A percentile compares a stretch with the other conserved stretches of the same genome.
These are phyloP conservation scores for Blepharisma japonicum DNA, from an alignment of 73 alveolate species.

Conservation along the genomic window DNA sequence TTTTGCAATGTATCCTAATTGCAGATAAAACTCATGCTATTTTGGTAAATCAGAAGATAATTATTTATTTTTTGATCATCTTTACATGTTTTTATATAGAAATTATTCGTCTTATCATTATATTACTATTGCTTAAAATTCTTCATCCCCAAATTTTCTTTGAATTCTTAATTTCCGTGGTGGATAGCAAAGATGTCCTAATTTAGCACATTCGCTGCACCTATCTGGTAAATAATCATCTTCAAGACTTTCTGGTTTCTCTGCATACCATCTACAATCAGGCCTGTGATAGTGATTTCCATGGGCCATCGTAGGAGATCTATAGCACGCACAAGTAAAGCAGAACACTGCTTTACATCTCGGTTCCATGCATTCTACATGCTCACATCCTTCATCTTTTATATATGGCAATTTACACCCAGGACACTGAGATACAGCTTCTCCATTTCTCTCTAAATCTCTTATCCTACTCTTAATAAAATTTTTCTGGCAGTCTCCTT, in stretches of 20 bases:
- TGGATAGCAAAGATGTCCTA: neutral
- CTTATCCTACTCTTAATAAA: no score
- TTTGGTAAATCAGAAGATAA: no score
- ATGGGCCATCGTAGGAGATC: conserved; percentile 35
- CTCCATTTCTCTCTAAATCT: neutral
- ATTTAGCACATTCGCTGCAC: neutral
- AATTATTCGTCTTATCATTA: no score
- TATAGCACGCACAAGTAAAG: conserved; percentile 33
- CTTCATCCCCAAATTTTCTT: neutral
- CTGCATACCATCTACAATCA: conserved; percentile 26
- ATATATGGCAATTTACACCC: neutral
- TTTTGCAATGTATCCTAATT: no score
- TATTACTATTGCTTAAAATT: no score
- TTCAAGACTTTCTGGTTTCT: no score
- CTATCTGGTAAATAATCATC: neutral
- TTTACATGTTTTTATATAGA: no score
- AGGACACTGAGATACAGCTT: neutral
- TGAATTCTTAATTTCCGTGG: neutral
- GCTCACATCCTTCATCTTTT: conserved; percentile 37
- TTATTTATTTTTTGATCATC: no score
- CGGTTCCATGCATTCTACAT: conserved; percentile 5
- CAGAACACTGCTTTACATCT: conserved; percentile 32
- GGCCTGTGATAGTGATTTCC: conserved; percentile 46
- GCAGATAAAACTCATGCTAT: no score
- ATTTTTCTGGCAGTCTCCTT: neutral